Percentiles rank a stretch among this genome's conserved stretches.
Evolutionary conservation across 331 rosid genomes (phyloP).

Genomic region (Malus hybrid): DNA sequence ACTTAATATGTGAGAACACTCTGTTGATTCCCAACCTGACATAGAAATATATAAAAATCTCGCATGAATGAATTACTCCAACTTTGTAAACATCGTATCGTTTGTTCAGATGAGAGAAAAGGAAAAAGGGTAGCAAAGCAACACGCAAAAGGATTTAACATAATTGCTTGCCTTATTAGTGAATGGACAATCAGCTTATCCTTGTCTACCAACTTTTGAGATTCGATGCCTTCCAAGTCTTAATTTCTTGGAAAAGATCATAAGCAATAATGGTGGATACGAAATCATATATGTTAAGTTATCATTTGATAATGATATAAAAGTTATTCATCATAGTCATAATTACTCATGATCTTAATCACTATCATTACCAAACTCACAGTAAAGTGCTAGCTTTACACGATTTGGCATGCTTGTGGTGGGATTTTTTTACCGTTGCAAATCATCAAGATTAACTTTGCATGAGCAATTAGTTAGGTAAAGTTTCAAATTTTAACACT

Average conservation of each 20-base stretch:
- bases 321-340: neutral
- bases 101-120: neutral
- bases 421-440: neutral
- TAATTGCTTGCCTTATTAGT: neutral
- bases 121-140: neutral
- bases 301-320: neutral
- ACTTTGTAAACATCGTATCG: too few species aligned
- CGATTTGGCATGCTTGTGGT: neutral
- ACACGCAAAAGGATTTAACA: neutral
- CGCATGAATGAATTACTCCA: too few species aligned
- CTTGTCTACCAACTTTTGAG: neutral
- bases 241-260: constrained; percentile 6
- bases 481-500: neutral
- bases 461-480: neutral
- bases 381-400: neutral
- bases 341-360: neutral
- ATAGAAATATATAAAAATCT: too few species aligned
- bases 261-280: neutral
- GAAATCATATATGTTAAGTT: too few species aligned
- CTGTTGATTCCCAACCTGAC: too few species aligned
- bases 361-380: neutral
- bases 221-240: constrained; percentile 15
- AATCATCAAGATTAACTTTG: neutral
- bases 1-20: too few species aligned
- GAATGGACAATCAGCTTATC: constrained; percentile 8